Conservation (phyloP, 1,139 yeast genomes). For the Saccharomycopsis hybrid region DNA sequence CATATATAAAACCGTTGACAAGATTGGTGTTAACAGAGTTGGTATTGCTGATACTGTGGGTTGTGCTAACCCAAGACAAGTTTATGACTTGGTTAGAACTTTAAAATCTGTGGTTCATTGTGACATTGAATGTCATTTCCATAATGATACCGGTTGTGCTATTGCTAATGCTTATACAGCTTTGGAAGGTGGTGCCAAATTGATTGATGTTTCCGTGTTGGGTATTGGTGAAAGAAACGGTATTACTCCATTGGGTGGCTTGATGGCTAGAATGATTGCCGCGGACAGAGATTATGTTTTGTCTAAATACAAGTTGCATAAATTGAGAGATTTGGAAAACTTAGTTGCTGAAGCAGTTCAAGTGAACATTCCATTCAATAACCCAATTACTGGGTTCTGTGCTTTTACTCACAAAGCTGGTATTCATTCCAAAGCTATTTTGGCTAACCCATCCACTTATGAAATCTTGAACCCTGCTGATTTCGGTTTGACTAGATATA, state of each 20-base stretch:
- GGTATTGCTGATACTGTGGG: constrained; percentile 99
- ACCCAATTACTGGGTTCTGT: constrained; percentile 98
- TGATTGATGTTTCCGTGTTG: constrained; percentile 90
- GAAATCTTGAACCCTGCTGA: constrained; percentile 93
- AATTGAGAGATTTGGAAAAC: constrained; percentile 77
- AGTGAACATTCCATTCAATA: constrained; percentile 95
- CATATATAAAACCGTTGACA: constrained; percentile 94
- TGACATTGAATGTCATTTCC: constrained; percentile 98
- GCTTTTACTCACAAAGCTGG: constrained; percentile 99
- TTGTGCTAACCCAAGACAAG: constrained; percentile 98
- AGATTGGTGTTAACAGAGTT: constrained; percentile 96
- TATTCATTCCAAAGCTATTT: constrained; percentile 96
- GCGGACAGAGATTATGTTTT: constrained; percentile 96
- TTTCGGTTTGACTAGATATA: constrained; percentile 91
- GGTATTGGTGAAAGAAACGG: constrained; percentile 99
- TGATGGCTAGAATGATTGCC: constrained; percentile 99
- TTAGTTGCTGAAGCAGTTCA: constrained; percentile 96
- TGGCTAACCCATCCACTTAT: constrained; percentile 96
- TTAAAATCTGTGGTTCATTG: constrained; percentile 90
- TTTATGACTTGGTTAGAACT: constrained; percentile 91
- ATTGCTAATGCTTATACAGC: constrained; percentile 98
- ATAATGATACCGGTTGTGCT: constrained; percentile 98
- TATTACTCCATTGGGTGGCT: constrained; percentile 94
- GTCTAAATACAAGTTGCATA: constrained; percentile 91
- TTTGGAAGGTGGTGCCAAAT: constrained; percentile 93